These are phyloP conservation scores for Xylaria grammica DNA, from an alignment of 495 filamentous ascomycete species.

Conservation along the genomic window DNA sequence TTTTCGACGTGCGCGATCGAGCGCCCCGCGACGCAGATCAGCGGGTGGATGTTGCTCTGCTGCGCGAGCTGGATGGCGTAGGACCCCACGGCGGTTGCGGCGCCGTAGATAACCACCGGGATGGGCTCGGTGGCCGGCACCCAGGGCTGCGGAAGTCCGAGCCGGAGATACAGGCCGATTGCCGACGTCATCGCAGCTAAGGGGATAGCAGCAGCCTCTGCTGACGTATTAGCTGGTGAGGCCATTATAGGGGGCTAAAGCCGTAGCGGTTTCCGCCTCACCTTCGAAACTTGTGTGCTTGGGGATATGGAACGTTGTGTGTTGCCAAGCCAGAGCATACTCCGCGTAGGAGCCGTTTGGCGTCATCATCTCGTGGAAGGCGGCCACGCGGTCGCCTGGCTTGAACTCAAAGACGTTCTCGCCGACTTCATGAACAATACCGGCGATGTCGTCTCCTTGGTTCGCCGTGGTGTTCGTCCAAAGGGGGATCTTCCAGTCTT, in stretches of 20 bases:
- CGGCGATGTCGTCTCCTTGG: slow-evolving; percentile 75
- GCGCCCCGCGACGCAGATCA: slow-evolving; percentile 72
- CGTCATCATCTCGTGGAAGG: slow-evolving; percentile 64
- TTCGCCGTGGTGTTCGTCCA: slow-evolving; percentile 44
- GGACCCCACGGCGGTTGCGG: slow-evolving; percentile 67
- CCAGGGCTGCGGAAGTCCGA: slow-evolving; percentile 72
- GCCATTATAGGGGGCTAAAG: too few relatives aligned
- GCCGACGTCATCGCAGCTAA: slow-evolving; percentile 78
- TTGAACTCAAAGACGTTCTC: slow-evolving; percentile 65
- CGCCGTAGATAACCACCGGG: slow-evolving; percentile 64
- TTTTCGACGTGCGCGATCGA: slow-evolving; percentile 60
- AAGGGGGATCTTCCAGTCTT: slow-evolving; percentile 71
- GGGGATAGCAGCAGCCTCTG: slow-evolving; percentile 73
- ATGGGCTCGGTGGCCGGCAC: slow-evolving; percentile 44
- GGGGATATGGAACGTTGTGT: slow-evolving; percentile 74
- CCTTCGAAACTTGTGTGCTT: slow-evolving; percentile 69
- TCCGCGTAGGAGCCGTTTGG: slow-evolving; percentile 70
- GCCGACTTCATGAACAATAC: slow-evolving; percentile 67
- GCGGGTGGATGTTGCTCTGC: slow-evolving; percentile 72
- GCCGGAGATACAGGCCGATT: slow-evolving; percentile 62
- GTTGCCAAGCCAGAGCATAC: slow-evolving; percentile 67
- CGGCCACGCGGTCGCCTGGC: slow-evolving; percentile 71
- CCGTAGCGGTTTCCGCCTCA: slow-evolving; percentile 21
- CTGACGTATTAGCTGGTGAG: slow-evolving; percentile 13
- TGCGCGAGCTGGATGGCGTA: slow-evolving; percentile 71